Evolutionary conservation across 345 rosid species (phyloP).

Genomic region (Gossypium longicalyx): DNA sequence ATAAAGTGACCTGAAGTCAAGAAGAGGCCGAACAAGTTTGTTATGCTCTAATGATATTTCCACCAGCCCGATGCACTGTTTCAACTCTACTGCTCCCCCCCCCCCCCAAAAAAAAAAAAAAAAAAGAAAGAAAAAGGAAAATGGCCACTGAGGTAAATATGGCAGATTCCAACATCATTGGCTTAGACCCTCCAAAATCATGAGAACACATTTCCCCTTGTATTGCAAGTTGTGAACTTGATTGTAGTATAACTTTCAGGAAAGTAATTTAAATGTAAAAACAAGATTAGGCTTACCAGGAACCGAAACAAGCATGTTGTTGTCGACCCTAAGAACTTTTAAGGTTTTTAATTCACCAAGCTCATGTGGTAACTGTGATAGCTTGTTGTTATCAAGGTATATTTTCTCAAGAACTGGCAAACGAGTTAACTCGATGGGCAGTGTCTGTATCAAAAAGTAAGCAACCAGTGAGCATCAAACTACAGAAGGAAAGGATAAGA

Average conservation of each 20-base stretch:
- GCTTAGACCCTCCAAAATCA: slow-evolving; percentile 1
- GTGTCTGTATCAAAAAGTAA: slow-evolving; percentile 39
- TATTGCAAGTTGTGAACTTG: background rate
- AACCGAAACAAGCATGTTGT: slow-evolving; percentile 75
- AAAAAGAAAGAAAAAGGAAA: background rate
- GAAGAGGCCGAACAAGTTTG: slow-evolving; percentile 93
- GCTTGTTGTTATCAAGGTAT: slow-evolving; percentile 77
- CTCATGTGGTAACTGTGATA: slow-evolving; percentile 84
- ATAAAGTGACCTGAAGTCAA: slow-evolving; percentile 87
- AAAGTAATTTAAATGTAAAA: background rate
- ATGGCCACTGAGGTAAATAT: too few relatives aligned
- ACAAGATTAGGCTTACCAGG: slow-evolving; percentile 61
- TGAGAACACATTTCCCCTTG: background rate
- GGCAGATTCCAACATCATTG: background rate
- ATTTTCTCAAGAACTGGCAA: slow-evolving; percentile 87
- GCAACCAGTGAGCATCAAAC: background rate
- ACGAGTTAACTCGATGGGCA: slow-evolving; percentile 73
- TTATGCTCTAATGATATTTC: slow-evolving; percentile 95
- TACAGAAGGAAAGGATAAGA: background rate
- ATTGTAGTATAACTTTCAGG: background rate
- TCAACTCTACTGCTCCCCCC: slow-evolving; percentile 64
- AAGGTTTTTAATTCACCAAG: slow-evolving; percentile 69
- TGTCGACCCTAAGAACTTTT: slow-evolving; percentile 74
- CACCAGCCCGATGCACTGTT: slow-evolving; percentile 70
- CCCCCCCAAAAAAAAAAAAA: background rate